These are phyloP conservation scores for Sporothrix schenckii DNA, from an alignment of 2,329 filamentous ascomycete species.

Conservation along the genomic window DNA sequence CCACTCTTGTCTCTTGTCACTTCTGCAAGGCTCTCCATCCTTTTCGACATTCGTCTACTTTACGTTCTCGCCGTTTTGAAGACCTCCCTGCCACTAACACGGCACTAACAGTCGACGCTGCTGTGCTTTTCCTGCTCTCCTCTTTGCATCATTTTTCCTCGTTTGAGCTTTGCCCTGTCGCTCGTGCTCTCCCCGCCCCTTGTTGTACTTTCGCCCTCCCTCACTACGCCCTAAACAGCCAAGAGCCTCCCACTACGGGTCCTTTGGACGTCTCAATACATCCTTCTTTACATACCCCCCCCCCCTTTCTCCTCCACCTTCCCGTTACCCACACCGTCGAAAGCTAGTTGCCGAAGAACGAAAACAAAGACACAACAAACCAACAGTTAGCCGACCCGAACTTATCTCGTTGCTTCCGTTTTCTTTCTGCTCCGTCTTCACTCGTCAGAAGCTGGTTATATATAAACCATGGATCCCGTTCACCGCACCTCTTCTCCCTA, in stretches of 20 bases:
- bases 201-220: neutral
- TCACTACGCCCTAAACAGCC: slow-evolving; percentile 27
- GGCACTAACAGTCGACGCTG: slow-evolving; percentile 22
- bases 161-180: slow-evolving; percentile 10
- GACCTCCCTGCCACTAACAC: slow-evolving; percentile 22
- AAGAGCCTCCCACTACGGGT: slow-evolving; percentile 25
- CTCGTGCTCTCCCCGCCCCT: slow-evolving; percentile 10
- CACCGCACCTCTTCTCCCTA: slow-evolving; percentile 51
- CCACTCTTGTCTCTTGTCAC: neutral
- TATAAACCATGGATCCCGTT: slow-evolving; percentile 48
- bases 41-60: neutral
- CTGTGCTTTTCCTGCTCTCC: slow-evolving; percentile 9
- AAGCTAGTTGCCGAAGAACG: slow-evolving; percentile 30
- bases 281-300: slow-evolving; percentile 3
- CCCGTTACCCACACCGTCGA: slow-evolving; percentile 25
- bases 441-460: slow-evolving; percentile 15
- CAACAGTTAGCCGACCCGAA: slow-evolving; percentile 31
- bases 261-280: slow-evolving; percentile 14
- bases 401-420: slow-evolving; percentile 22
- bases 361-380: slow-evolving; percentile 27
- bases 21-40: slow-evolving; percentile 16
- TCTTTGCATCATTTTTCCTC: neutral
- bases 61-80: slow-evolving; percentile 2
- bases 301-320: slow-evolving; percentile 8
- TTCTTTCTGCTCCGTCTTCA: slow-evolving; percentile 12